These are phyloP conservation scores for Trametes gibbosa DNA, from an alignment of 768 basidiomycete species.

Conservation along the genomic window DNA sequence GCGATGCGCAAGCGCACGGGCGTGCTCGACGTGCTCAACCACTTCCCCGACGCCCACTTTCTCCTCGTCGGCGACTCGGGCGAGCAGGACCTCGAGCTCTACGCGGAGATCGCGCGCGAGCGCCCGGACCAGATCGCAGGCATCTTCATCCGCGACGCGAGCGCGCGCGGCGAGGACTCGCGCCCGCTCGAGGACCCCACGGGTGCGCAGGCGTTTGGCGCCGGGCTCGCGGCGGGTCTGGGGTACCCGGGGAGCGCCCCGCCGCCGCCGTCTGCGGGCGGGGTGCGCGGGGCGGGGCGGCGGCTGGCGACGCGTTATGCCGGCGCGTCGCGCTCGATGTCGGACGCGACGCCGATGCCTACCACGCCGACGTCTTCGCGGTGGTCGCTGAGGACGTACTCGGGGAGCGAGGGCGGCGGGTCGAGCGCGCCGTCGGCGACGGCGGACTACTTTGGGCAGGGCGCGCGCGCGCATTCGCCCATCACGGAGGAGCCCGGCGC, in stretches of 20 bases:
- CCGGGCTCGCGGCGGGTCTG: not conserved
- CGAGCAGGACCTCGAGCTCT: slow-evolving; percentile 94
- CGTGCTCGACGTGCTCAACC: slow-evolving; percentile 72
- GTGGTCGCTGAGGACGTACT: slow-evolving; percentile 12
- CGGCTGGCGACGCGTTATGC: not conserved
- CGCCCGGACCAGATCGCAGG: slow-evolving; percentile 67
- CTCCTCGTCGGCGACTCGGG: slow-evolving; percentile 90
- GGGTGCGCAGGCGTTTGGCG: slow-evolving; percentile 33
- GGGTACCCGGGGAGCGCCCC: not conserved
- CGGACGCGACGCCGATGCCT: slow-evolving; percentile 11
- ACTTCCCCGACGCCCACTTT: slow-evolving; percentile 74
- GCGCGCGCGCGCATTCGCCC: slow-evolving; percentile 13
- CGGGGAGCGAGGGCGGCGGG: slow-evolving; percentile 8
- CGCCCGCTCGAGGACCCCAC: slow-evolving; percentile 60
- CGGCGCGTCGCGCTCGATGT: slow-evolving; percentile 12
- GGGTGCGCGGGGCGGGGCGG: slow-evolving; percentile 5
- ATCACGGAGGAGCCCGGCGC: slow-evolving; percentile 24
- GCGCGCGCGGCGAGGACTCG: slow-evolving; percentile 33
- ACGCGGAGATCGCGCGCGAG: slow-evolving; percentile 70
- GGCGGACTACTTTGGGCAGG: slow-evolving; percentile 19
- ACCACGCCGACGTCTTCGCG: not conserved
- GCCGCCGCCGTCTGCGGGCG: not conserved
- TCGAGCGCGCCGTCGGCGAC: not conserved
- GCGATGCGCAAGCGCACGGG: slow-evolving; percentile 80
- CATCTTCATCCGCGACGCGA: slow-evolving; percentile 82